Base-by-base conservation (phyloP, 148 eudicot species). In the Pouteria glomerata region DNA sequence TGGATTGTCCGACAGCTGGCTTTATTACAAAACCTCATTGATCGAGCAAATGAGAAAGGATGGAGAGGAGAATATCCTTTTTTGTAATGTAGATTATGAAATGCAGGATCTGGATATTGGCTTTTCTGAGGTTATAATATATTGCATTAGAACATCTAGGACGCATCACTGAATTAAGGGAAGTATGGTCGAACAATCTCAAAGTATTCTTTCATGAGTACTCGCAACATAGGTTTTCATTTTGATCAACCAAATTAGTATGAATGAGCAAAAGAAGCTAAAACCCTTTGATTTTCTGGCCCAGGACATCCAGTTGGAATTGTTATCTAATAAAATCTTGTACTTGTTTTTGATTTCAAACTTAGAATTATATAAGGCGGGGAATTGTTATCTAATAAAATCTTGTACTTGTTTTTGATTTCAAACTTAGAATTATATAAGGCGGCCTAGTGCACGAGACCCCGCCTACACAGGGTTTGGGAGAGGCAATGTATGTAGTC, bases 41-140 rank as follows among this genome's bases (percentile, higher is more conserved):
- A 89, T 76, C 80, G 44, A 29, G 91, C 91, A 45, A 87, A 87
- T 84, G 95, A 89, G 80, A 89, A 87, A 80, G 95, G 91, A 64
- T 69, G 89, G 68, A 79, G 89, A 82, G 72, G 39, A 73, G 78
- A 82, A 89, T 87, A 89, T 87, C 91, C 91, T 84, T 85, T 41
- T 34, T 15, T 76, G 35, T n/a, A n/a, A n/a, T n/a, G n/a, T n/a
- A n/a, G n/a, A n/a, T n/a, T n/a, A 18, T 53, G 23, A 50, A 29
- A 13, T 50, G 0, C 14, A 6, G 55, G 16, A 23, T n/a, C n/a
- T n/a, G n/a, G n/a, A n/a, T n/a, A n/a, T n/a, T n/a, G n/a, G n/a
- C n/a, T n/a, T n/a, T n/a, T n/a, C n/a, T n/a, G n/a, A n/a, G n/a
- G n/a, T n/a, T n/a, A n/a, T n/a, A n/a, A n/a, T n/a, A n/a, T n/a